Evolutionary conservation across 2,329 filamentous ascomycete species (phyloP), one percentile per base, ranked within the genome.

Genomic region (Paracorniculantispora psalliotae): DNA sequence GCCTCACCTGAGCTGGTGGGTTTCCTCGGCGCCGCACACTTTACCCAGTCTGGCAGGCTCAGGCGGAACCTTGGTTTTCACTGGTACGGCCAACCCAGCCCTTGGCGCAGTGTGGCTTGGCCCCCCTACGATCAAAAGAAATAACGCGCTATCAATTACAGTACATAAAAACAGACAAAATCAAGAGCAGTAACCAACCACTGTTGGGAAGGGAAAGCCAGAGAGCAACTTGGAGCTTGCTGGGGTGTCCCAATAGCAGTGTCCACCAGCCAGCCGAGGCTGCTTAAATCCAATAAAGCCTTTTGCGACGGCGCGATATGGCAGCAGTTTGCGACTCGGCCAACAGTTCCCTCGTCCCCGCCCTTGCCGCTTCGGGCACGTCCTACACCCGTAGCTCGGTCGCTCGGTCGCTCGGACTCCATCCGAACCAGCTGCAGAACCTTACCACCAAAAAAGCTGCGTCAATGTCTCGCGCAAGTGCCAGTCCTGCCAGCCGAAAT

Each of bases 41-140:
- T 47, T 35, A 39, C 33, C 44, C 23, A 35, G 46, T 47, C 43
- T 6, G 54, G 54, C 44, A 57, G 44, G 54, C 54, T 47, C 28
- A 37, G 21, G 41, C 41, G 15, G 30, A 37, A 26, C n/a, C n/a
- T n/a, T n/a, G n/a, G n/a, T n/a, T n/a, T n/a, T n/a, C n/a, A n/a
- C n/a, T 35, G 15, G 26, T 46, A 46, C 52, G 25, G 17, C 19
- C 37, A 30, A 47, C 39, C n/a, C 39, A 46, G 44, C 10, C 43
- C 41, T 47, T 49, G 54, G 54, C 44, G 33, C 44, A 46, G 30
- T 33, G 54, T 56, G 54, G 54, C 54, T 57, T 57, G 54, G 54
- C 44, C 54, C 54, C 54, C 23, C 21, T n/a, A 23, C 23, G 44
- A 57, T 57, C 54, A 48, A 28, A 19, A 21, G 5, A 19, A 39